phyloP scores from a whole-genome alignment of 257 asterid species.

The Solanum corneliomulleri region DNA sequence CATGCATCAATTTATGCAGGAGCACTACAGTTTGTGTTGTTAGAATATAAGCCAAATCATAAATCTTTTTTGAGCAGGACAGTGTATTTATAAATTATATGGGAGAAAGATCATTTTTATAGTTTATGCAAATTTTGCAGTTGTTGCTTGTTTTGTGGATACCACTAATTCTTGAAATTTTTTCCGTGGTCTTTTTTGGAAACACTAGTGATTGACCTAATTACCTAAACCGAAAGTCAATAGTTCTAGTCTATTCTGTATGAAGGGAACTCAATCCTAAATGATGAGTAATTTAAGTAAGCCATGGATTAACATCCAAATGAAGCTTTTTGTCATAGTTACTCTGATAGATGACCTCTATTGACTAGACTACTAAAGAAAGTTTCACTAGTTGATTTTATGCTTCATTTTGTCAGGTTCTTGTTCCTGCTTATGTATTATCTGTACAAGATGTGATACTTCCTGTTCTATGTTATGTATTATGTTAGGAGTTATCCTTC shows the following conservation, averaged over 20 bases:
- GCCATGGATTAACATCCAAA: not conserved
- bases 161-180: not conserved
- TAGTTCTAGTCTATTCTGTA: not conserved
- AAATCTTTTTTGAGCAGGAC: not conserved
- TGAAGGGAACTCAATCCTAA: not conserved
- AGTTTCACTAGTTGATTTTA: not conserved
- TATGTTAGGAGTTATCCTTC: not conserved
- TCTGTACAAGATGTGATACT: not conserved
- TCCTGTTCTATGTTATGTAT: not conserved
- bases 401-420: not conserved
- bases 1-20: not conserved
- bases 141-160: not conserved
- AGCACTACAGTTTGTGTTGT: not conserved
- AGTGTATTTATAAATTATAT: not conserved
- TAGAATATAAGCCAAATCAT: not conserved
- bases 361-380: not conserved
- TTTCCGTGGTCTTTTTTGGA: not conserved
- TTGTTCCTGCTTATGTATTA: not conserved
- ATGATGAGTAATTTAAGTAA: not conserved
- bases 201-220: not conserved
- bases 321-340: not conserved
- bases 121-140: not conserved
- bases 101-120: not conserved
- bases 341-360: not conserved
- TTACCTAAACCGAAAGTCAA: not conserved